Evolutionary conservation across 345 rosid species (phyloP).

Genomic region (Cochlearia excelsa): DNA sequence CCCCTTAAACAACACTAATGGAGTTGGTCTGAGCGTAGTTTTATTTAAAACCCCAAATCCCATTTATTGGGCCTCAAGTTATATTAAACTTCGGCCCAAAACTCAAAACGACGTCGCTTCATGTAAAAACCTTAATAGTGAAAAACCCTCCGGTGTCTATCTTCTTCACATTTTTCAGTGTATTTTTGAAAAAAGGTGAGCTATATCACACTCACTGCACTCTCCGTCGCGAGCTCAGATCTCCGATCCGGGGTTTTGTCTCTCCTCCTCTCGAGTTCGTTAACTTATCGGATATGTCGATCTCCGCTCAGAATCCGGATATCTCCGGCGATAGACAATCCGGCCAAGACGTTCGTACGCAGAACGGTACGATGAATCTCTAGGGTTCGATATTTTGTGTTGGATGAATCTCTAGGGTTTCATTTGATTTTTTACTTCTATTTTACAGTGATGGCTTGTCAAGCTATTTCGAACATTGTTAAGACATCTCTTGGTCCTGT

Average conservation of each 20-base stretch:
- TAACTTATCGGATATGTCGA: constrained; percentile 45
- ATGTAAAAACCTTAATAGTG: no score
- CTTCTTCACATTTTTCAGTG: no score
- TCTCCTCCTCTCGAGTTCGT: background rate
- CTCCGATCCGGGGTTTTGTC: constrained; percentile 37
- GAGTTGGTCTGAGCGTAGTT: no score
- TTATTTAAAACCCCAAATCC: no score
- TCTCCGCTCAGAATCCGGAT: constrained; percentile 64
- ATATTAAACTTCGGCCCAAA: no score
- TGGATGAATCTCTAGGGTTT: background rate
- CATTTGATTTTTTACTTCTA: no score
- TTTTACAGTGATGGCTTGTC: constrained; percentile 78
- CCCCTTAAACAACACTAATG: no score
- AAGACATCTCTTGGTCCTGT: constrained; percentile 96
- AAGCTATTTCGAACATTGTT: constrained; percentile 95
- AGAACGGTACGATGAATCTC: constrained; percentile 60
- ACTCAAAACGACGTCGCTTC: no score
- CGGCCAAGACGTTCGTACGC: constrained; percentile 96
- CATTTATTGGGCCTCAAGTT: no score
- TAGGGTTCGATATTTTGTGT: constrained; percentile 15
- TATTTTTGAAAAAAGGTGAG: no score
- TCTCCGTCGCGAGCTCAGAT: constrained; percentile 22
- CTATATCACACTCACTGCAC: constrained; percentile 10
- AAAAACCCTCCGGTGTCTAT: no score
- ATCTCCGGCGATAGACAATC: constrained; percentile 89